These are phyloP conservation scores for Collybiopsis confluens DNA, from an alignment of 768 basidiomycete species.

Conservation along the genomic window DNA sequence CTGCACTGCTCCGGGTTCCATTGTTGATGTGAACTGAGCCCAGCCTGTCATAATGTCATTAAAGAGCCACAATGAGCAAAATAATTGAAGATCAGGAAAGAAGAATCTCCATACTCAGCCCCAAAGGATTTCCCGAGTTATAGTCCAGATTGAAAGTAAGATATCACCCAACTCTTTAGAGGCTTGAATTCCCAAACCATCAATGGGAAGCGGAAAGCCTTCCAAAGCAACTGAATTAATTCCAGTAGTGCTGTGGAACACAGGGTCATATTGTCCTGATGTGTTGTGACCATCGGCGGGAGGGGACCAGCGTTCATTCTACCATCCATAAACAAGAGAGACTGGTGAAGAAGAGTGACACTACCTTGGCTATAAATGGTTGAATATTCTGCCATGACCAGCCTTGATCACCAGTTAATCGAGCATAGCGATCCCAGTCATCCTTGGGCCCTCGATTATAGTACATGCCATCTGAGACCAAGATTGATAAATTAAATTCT, in stretches of 20 bases:
- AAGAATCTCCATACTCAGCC: slow-evolving; percentile 6
- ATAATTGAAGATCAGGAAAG: no score
- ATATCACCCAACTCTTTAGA: no score
- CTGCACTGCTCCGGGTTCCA: slow-evolving; percentile 19
- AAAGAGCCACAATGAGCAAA: neutral
- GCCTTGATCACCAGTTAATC: slow-evolving; percentile 19
- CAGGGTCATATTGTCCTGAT: slow-evolving; percentile 21
- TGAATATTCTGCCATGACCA: slow-evolving; percentile 25
- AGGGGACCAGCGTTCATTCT: slow-evolving; percentile 6
- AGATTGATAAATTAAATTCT: neutral
- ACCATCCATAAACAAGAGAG: neutral
- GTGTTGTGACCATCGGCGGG: slow-evolving; percentile 20
- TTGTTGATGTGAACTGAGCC: slow-evolving; percentile 12
- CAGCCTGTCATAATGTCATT: neutral
- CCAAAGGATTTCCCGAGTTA: slow-evolving; percentile 8
- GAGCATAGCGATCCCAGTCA: slow-evolving; percentile 22
- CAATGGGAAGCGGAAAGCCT: no score
- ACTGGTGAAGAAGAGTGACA: neutral
- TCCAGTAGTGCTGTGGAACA: slow-evolving; percentile 21
- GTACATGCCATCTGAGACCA: slow-evolving; percentile 19
- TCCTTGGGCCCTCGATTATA: slow-evolving; percentile 23
- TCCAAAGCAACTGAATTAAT: slow-evolving; percentile 12
- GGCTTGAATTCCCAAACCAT: no score
- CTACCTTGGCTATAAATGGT: slow-evolving; percentile 20
- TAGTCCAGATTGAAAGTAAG: no score